Evolutionary conservation across 306 rosid genomes (phyloP).

Genomic region (Hylodesmum podocarpum): DNA sequence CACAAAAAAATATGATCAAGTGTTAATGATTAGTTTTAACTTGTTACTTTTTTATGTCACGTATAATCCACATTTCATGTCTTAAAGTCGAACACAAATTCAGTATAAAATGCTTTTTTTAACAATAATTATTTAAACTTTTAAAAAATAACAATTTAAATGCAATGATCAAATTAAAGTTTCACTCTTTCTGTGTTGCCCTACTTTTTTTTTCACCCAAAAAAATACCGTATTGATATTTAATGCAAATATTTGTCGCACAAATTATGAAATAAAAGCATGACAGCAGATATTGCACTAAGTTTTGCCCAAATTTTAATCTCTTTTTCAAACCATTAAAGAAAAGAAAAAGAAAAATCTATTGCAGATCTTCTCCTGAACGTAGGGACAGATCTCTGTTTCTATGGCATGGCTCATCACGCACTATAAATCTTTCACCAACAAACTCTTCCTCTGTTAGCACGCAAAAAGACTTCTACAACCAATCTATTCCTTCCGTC

Average conservation of each 20-base stretch:
- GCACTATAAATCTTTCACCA: slow-evolving; percentile 46
- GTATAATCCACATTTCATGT: neutral
- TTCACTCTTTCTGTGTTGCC: no score
- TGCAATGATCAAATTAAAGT: no score
- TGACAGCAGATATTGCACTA: neutral
- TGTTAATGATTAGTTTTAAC: neutral
- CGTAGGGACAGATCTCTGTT: neutral
- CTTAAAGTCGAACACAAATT: neutral
- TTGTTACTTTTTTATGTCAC: neutral
- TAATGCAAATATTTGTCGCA: neutral
- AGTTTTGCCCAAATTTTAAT: no score
- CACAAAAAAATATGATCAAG: no score
- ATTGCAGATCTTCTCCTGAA: neutral
- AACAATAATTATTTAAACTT: no score
- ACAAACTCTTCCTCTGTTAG: slow-evolving; percentile 32
- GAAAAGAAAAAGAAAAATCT: neutral
- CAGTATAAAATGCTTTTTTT: neutral
- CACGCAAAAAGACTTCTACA: slow-evolving; percentile 24
- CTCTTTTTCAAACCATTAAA: neutral
- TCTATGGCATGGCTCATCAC: slow-evolving; percentile 34
- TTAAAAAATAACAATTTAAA: neutral
- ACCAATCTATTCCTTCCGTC: slow-evolving; percentile 16
- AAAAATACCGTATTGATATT: neutral
- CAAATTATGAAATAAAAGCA: neutral
- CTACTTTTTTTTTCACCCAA: no score